These are phyloP conservation scores for Trebouxia sp. DNA, from an alignment of 139 green algal genomes.

Conservation along the genomic window DNA sequence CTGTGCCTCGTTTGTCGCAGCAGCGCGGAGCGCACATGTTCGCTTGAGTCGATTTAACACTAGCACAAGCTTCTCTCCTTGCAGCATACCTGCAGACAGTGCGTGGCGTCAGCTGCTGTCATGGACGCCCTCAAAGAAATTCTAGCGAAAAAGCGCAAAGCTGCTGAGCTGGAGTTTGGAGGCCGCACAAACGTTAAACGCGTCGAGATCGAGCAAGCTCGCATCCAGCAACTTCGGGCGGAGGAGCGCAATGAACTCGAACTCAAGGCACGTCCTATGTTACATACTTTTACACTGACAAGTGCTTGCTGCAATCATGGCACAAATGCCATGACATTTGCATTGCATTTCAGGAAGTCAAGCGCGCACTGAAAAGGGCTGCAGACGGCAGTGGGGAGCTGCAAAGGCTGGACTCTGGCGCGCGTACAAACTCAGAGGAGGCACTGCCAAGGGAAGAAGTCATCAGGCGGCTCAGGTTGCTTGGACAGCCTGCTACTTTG, in stretches of 20 bases:
- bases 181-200: constrained; percentile 54
- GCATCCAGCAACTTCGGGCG: constrained; percentile 43
- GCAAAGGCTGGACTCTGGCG: not conserved
- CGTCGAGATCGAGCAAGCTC: constrained; percentile 46
- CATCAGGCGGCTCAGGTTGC: constrained; percentile 77
- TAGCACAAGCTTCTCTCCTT: too few relatives aligned
- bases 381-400: not conserved
- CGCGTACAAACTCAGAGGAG: constrained; percentile 12
- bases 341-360: not conserved
- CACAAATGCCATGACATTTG: not conserved
- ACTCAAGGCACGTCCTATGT: constrained; percentile 38
- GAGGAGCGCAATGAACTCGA: constrained; percentile 50
- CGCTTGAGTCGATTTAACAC: too few relatives aligned
- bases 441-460: constrained; percentile 72
- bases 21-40: too few relatives aligned
- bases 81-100: too few relatives aligned
- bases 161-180: constrained; percentile 38
- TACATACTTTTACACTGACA: not conserved
- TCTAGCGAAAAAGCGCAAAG: constrained; percentile 49
- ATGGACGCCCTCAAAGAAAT: constrained; percentile 45
- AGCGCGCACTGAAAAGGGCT: not conserved
- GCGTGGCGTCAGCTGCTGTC: not conserved
- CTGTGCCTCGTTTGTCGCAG: too few relatives aligned
- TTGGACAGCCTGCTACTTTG: constrained; percentile 88
- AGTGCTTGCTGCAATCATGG: not conserved